Base-by-base conservation (phyloP, 352 stramenopile genomes). In the Pythium apleroticum region DNA sequence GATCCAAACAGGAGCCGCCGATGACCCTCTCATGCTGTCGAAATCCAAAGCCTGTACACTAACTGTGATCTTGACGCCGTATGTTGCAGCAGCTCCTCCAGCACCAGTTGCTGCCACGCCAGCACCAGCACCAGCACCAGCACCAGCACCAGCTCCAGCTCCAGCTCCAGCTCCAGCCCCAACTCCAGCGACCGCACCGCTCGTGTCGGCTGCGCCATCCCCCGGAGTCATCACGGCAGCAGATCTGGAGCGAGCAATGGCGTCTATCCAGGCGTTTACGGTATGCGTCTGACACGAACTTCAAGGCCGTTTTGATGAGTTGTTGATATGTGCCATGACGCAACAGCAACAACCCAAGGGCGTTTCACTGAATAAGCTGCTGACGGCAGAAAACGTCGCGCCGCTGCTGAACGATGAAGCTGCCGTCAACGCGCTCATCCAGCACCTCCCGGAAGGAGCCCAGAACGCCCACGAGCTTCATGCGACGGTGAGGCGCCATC, bases 231-330 rank as follows among this genome's bases (percentile, higher is more conserved):
- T 97, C 68, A 95, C 87, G 9, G 84, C 86, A 2, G 90, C 80
- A 19, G 89, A 96, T 63, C 67, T 97, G 0, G 86, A 95, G 69
- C 86, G 88, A 20, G 90, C 90, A 5, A 96, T 97, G 81, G 79
- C 85, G 28, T 85, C 82, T 54, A 84, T 94, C 41, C 81, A 95
- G 49, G 74, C 79, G 27, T 69, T 91, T 22, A 54, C 80, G 33
- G 83, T 92, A 57, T 35, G 69, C 22, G 25, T 28, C 7, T 24
- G 11, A n/a, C n/a, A n/a, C n/a, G n/a, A 15, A 27, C 19, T 35
- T 28, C 25, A 57, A 57, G n/a, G 30, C 3, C 45, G 8, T 28
- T 2, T 25, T 2, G 11, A 25, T 27, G 28, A 33, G 7, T 56
- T 41, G 2, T 20, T 55, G n/a, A 60, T 27, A 37, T 11, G 20